Base-by-base conservation (phyloP, 495 filamentous ascomycete species). In the Poronia punctata region DNA sequence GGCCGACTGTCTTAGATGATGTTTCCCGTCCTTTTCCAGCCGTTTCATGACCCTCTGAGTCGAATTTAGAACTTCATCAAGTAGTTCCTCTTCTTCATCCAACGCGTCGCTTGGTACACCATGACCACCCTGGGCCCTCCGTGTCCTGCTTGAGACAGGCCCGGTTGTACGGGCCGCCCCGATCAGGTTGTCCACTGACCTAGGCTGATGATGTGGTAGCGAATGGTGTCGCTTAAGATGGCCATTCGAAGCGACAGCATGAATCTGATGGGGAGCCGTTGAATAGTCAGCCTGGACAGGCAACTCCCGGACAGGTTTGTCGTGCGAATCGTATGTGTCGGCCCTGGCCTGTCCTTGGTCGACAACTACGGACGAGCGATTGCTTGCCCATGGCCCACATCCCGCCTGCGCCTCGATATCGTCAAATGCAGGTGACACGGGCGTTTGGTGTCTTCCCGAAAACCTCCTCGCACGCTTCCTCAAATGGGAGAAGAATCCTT, bases 401-500 rank as follows among this genome's bases (percentile, higher is more conserved):
- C 88, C 88, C 23, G 86, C 87, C 52, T 88, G 88, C 28, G 88
- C 86, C 54, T 97, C 93, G 30, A 95, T 65, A 54, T 96, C 55
- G 46, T 95, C 89, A 32, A 75, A 70, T 14, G 71, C 76, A 7
- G 86, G 76, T 20, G 85, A 84, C 38, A 80, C 72, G 14, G 82
- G 79, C 18, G 77, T 74, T 60, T 90, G 86, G 53, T 90, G 84
- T 17, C 87, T 80, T 23, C 92, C 93, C 22, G 93, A 99, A 18
- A 99, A 78, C 49, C 93, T 75, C 46, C 93, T 79, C 6, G 93
- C 93, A 17, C 88, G 80, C 62, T 99, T 99, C 27, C 93, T 79
- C 5, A 99, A 74, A 52, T 99, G 93, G 6, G 93, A 96, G 62
- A 98, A 97, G 67, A 96, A 97, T 60, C 90, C 84, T 56, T 97